Evolutionary conservation across 306 rosid genomes (phyloP).

Genomic region (Gynostemma pentaphyllum): DNA sequence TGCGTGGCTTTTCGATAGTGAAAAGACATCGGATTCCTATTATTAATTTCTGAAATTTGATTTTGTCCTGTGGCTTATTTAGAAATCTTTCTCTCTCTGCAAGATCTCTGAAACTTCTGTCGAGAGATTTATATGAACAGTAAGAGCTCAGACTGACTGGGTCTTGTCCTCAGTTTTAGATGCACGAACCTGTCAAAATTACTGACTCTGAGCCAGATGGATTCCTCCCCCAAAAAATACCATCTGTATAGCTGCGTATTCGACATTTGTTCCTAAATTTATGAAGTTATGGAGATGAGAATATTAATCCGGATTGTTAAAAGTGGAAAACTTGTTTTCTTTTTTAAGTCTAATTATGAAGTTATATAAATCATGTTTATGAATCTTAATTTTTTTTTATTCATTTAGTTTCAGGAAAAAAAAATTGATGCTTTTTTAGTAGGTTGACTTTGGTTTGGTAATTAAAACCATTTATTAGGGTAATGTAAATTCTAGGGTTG

Average conservation of each 20-base stretch:
- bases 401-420: too few relatives aligned
- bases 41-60: neutral
- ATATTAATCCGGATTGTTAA: neutral
- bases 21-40: too few relatives aligned
- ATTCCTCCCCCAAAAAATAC: neutral
- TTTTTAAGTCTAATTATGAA: neutral
- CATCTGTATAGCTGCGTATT: neutral
- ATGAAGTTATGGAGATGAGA: neutral
- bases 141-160: conserved; percentile 1
- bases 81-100: conserved; percentile 2
- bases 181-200: conserved; percentile 5
- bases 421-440: neutral
- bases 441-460: neutral
- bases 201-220: neutral
- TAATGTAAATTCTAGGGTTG: neutral
- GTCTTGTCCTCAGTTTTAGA: neutral
- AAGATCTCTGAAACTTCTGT: conserved; percentile 8
- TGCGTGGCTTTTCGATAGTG: neutral
- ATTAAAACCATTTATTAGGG: conserved; percentile 4
- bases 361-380: too few relatives aligned
- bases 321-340: neutral
- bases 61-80: conserved; percentile 6
- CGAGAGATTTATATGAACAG: conserved; percentile 8
- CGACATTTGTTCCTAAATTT: neutral
- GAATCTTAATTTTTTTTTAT: neutral